These are phyloP conservation scores for Tylopilus sp. DNA, from an alignment of 768 basidiomycete genomes.

Conservation along the genomic window DNA sequence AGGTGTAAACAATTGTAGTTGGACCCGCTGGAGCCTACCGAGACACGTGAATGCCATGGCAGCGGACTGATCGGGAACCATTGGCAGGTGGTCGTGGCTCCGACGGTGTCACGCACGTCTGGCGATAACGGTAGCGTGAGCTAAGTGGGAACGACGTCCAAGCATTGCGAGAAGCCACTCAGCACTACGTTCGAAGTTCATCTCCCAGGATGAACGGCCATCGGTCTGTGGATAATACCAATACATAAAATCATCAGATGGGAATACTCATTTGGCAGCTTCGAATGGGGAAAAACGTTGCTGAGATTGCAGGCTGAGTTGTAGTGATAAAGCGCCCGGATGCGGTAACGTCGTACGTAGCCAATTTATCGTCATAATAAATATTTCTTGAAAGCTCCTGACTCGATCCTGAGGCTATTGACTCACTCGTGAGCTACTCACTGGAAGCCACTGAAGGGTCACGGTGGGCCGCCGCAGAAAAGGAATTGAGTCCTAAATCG, in stretches of 20 bases:
- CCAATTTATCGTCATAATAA: constrained; percentile 20
- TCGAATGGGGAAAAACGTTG: background rate
- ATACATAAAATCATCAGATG: background rate
- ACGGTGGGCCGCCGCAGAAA: background rate
- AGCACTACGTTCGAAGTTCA: background rate
- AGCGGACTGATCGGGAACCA: constrained; percentile 16
- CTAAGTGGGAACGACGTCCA: constrained; percentile 7
- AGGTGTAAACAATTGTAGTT: background rate
- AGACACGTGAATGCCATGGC: background rate
- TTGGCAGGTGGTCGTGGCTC: background rate
- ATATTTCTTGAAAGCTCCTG: constrained; percentile 20
- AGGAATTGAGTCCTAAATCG: background rate
- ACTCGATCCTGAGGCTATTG: constrained; percentile 12
- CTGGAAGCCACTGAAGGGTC: too few species aligned
- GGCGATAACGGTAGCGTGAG: constrained; percentile 16
- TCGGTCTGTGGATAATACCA: background rate
- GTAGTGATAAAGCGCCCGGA: constrained; percentile 8
- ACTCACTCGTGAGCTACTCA: constrained; percentile 21
- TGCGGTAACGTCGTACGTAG: constrained; percentile 20
- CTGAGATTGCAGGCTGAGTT: constrained; percentile 2
- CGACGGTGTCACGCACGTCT: background rate
- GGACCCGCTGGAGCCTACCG: background rate
- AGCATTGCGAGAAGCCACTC: background rate
- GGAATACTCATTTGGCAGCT: background rate
- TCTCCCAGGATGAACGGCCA: background rate